A percentile compares a stretch with the other conserved stretches of the same genome.
These are phyloP conservation scores for Naegleria gruberi DNA, from an alignment of 208 protist species.

Conservation along the genomic window DNA sequence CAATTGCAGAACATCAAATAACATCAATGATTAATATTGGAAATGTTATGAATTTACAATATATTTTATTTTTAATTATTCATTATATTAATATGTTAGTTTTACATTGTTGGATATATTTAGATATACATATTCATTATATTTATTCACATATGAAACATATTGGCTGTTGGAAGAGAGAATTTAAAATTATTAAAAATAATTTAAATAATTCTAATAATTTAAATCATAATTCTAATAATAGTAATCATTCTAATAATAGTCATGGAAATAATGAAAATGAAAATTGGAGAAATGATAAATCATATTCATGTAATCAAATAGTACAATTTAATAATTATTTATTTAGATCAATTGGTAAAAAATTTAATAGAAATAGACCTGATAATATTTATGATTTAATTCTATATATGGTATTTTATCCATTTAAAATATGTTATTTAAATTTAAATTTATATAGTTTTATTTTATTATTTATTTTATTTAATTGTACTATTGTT, in stretches of 20 bases:
- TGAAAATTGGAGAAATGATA: neutral
- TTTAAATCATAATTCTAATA: neutral
- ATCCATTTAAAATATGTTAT: neutral
- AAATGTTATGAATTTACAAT: neutral
- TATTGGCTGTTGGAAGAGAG: neutral
- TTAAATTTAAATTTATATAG: neutral
- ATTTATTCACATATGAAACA: neutral
- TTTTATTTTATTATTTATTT: neutral
- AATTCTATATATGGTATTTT: neutral
- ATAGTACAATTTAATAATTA: neutral
- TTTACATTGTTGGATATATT: neutral
- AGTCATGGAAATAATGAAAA: no score
- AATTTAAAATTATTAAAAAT: no score
- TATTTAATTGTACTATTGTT: neutral
- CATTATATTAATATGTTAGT: neutral
- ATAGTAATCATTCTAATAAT: neutral
- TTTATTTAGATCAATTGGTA: neutral
- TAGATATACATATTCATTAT: neutral
- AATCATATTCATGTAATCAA: neutral
- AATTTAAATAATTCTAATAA: no score
- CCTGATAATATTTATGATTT: neutral
- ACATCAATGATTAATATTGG: neutral
- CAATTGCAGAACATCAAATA: neutral
- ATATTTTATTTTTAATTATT: neutral
- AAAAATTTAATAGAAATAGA: neutral